Evolutionary conservation across 129 eudicot species (phyloP).

Genomic region (Lactuca saligna): DNA sequence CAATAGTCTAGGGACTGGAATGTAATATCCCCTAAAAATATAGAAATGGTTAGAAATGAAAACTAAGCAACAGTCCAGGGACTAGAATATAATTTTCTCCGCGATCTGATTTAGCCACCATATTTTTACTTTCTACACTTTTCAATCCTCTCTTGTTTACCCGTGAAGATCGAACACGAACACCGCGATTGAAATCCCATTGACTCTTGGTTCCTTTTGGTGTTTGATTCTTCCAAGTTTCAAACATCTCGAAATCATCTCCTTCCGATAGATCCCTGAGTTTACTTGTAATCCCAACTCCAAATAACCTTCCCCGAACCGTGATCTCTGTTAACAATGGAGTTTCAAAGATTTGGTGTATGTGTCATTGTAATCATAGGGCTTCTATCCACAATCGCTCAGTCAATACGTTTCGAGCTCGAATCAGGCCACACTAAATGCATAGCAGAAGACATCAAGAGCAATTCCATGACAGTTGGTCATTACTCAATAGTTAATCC

Average conservation of each 20-base stretch:
- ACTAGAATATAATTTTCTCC: neutral
- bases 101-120: conserved; percentile 3
- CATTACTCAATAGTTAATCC: conserved; percentile 75
- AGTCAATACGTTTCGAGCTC: conserved; percentile 79
- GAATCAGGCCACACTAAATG: conserved; percentile 91
- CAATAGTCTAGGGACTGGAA: too few relatives aligned
- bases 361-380: conserved; percentile 35
- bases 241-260: conserved; percentile 7
- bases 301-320: neutral
- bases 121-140: neutral
- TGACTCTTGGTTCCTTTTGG: conserved; percentile 18
- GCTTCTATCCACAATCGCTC: conserved; percentile 36
- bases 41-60: neutral
- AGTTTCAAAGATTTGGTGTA: conserved; percentile 25
- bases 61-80: neutral
- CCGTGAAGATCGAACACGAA: conserved; percentile 18
- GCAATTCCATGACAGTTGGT: conserved; percentile 89
- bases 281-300: conserved; percentile 3
- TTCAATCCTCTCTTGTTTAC: conserved; percentile 3
- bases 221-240: conserved; percentile 7
- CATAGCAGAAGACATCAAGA: conserved; percentile 83
- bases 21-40: too few relatives aligned
- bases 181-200: conserved; percentile 15
- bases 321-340: too few relatives aligned
- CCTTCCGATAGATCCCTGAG: conserved; percentile 14